phyloP scores from a whole-genome alignment of 1,139 yeast genomes.

The Taphrina confusa region DNA sequence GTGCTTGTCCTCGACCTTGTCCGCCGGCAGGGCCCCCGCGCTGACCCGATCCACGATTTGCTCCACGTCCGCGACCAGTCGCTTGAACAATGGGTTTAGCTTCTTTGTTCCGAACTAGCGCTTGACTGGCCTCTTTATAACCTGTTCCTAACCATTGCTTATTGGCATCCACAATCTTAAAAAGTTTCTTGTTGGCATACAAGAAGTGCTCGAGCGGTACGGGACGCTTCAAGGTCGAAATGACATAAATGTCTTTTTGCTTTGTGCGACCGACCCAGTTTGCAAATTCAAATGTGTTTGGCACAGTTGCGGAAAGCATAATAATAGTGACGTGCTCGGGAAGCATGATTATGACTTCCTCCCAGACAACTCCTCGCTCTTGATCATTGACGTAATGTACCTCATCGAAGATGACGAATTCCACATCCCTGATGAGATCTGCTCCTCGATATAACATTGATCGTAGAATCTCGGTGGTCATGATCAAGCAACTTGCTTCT shows the following conservation, averaged over 20 bases:
- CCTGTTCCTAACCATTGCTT: slow-evolving; percentile 68
- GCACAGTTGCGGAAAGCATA: slow-evolving; percentile 90
- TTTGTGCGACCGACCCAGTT: slow-evolving; percentile 98
- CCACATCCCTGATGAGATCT: slow-evolving; percentile 92
- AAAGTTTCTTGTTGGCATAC: slow-evolving; percentile 71
- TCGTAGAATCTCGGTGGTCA: slow-evolving; percentile 96
- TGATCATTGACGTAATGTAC: slow-evolving; percentile 96
- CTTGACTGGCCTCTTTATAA: slow-evolving; percentile 40
- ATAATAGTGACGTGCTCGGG: slow-evolving; percentile 94
- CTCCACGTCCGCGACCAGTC: slow-evolving; percentile 43
- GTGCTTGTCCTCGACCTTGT: slow-evolving; percentile 43
- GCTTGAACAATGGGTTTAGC: slow-evolving; percentile 42
- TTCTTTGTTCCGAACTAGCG: slow-evolving; percentile 40
- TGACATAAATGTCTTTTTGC: slow-evolving; percentile 91
- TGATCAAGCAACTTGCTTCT: slow-evolving; percentile 91
- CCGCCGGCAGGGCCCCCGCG: slow-evolving; percentile 47
- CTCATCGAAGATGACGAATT: slow-evolving; percentile 95
- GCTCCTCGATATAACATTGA: slow-evolving; percentile 97
- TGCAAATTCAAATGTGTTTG: slow-evolving; percentile 96
- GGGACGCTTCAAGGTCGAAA: slow-evolving; percentile 93
- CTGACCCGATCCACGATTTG: slow-evolving; percentile 42
- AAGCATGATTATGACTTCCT: slow-evolving; percentile 91
- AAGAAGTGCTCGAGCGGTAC: slow-evolving; percentile 86
- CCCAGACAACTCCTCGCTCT: slow-evolving; percentile 99
- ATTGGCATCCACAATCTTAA: slow-evolving; percentile 71